A percentile compares a stretch with the other conserved stretches of the same genome.
These are phyloP conservation scores for Cadophora sp. DNA, from an alignment of 2,329 filamentous ascomycete genomes.

Conservation along the genomic window DNA sequence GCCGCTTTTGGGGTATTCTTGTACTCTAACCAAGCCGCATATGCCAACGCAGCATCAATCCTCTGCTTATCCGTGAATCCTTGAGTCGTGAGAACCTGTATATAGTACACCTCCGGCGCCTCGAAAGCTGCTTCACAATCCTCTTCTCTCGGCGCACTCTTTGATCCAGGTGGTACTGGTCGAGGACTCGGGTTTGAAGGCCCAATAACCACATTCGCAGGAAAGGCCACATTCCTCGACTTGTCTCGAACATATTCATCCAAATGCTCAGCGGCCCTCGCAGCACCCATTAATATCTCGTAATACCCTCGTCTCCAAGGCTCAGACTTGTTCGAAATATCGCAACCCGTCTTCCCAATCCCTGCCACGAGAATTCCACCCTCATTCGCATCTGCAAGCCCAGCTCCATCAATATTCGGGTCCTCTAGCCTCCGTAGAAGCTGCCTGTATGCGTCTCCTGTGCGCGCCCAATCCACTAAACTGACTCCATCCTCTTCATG, in stretches of 20 bases:
- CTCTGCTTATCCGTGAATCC: constrained; percentile 82
- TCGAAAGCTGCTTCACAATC: constrained; percentile 75
- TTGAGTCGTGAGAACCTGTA: constrained; percentile 79
- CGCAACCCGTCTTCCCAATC: constrained; percentile 53
- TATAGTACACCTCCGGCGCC: constrained; percentile 78
- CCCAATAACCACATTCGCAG: constrained; percentile 76
- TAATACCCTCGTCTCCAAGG: constrained; percentile 88
- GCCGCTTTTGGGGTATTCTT: constrained; percentile 72
- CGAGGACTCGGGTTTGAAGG: constrained; percentile 83
- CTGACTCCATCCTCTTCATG: constrained; percentile 29
- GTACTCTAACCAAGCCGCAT: constrained; percentile 85
- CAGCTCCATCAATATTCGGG: constrained; percentile 69
- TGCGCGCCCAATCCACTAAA: constrained; percentile 67
- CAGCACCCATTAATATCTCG: constrained; percentile 79
- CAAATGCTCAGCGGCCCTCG: constrained; percentile 78
- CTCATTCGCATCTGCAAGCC: constrained; percentile 58
- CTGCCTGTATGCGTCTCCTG: constrained; percentile 65
- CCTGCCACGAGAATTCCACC: constrained; percentile 61
- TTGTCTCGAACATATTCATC: constrained; percentile 80
- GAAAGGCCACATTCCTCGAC: constrained; percentile 70
- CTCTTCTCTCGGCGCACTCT: constrained; percentile 72
- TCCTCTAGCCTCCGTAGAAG: constrained; percentile 75
- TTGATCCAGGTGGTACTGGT: constrained; percentile 70
- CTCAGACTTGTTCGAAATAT: constrained; percentile 68
- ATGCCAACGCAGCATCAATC: constrained; percentile 81